Evolutionary conservation across 139 green algal species (phyloP).

Genomic region (Zygnema circumcarinatum): DNA sequence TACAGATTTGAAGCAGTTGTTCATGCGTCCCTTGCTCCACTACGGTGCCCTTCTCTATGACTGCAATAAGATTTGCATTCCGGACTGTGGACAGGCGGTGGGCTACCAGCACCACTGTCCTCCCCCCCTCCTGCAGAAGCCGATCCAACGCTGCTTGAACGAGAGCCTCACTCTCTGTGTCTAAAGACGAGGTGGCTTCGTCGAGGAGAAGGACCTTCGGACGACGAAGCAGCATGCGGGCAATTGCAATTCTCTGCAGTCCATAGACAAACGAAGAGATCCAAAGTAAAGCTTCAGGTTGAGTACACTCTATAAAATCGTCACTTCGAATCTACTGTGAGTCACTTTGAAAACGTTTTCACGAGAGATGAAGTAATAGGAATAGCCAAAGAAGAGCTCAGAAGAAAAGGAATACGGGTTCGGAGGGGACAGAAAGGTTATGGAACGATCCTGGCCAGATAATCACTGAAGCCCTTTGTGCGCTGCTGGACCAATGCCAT

Average conservation of each 20-base stretch:
- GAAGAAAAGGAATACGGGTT: no score
- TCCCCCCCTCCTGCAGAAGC: conserved; percentile 48
- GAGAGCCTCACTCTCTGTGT: conserved; percentile 66
- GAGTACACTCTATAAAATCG: background rate
- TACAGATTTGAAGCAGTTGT: conserved; percentile 51
- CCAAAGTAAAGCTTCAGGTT: conserved; percentile 2
- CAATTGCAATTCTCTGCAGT: conserved; percentile 65
- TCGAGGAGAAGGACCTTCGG: conserved; percentile 64
- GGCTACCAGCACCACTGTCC: conserved; percentile 62
- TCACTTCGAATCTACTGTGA: background rate
- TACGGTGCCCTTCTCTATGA: conserved; percentile 60
- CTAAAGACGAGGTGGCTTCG: conserved; percentile 67
- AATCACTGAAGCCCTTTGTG: no score
- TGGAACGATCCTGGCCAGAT: no score
- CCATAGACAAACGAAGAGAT: conserved; percentile 21
- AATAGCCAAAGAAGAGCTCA: no score
- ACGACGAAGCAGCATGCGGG: conserved; percentile 62
- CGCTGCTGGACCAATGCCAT: no score
- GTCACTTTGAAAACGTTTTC: background rate
- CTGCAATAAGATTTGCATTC: conserved; percentile 61
- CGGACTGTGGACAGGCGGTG: conserved; percentile 63
- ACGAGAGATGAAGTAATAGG: conserved; percentile 17
- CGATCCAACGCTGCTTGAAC: conserved; percentile 56
- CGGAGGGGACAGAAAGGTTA: no score
- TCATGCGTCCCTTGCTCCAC: conserved; percentile 61